Evolutionary conservation across 306 rosid species (phyloP).

Genomic region (Crataegus laevigata): DNA sequence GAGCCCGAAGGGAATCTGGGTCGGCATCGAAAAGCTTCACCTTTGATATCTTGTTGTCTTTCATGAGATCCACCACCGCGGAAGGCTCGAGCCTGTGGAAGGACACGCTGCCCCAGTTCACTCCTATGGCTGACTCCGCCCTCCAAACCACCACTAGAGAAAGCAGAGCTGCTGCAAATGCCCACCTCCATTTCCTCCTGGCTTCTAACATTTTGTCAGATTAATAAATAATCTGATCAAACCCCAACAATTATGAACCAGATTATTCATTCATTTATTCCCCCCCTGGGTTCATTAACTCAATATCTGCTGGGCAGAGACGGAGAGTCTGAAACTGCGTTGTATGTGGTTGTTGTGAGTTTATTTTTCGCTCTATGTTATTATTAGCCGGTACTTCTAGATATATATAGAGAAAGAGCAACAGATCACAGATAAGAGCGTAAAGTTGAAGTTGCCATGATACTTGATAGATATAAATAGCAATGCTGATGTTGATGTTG

Average conservation of each 20-base stretch:
- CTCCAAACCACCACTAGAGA: not conserved
- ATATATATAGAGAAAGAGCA: too few relatives aligned
- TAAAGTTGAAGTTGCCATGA: too few relatives aligned
- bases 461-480: too few relatives aligned
- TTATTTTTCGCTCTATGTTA: too few relatives aligned
- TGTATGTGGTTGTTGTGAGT: too few relatives aligned
- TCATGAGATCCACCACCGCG: constrained; percentile 70
- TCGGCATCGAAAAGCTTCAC: constrained; percentile 92
- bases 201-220: not conserved
- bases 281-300: too few relatives aligned
- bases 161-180: not conserved
- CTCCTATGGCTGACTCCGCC: constrained; percentile 49
- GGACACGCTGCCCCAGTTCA: constrained; percentile 89
- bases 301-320: too few relatives aligned
- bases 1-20: constrained; percentile 40
- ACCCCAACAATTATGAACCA: not conserved
- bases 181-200: not conserved
- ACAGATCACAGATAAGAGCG: too few relatives aligned
- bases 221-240: not conserved
- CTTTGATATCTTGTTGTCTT: constrained; percentile 51
- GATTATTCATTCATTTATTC: not conserved
- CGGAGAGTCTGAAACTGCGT: too few relatives aligned
- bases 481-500: too few relatives aligned
- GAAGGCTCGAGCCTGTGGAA: constrained; percentile 63
- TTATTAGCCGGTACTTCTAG: too few relatives aligned